Evolutionary conservation across 176 grass and related monocot genomes (phyloP), one percentile per base, ranked within the genome.

Genomic region (Bolboschoenus planiculmis): DNA sequence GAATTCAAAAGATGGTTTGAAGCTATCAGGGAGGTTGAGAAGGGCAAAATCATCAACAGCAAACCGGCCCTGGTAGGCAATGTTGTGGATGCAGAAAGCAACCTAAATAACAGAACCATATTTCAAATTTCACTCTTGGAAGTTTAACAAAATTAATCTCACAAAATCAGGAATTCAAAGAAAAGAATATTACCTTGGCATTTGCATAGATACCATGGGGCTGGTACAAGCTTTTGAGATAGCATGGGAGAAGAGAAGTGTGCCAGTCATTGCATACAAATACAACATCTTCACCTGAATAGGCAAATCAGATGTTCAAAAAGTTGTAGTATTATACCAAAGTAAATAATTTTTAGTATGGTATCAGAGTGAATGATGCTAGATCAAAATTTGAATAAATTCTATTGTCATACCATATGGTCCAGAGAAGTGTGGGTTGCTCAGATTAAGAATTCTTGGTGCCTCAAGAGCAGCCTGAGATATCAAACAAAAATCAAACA

Each of bases 221-320:
- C 72, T 91, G 83, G 79, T 94, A 98, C 67, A 88, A 87, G 73
- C 74, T 91, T 85, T 98, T 98, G 61, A 98, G 86, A 84, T 98
- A 98, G 89, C 85, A 87, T 7, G 87, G 78, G 5, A 98, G 83
- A 60, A 44, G 81, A 43, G 90, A 87, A n/a, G 92, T 93, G 86
- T 98, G 95, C 95, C 95, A 98, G 85, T 98, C 95, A 8, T 98
- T 98, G 85, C 90, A 92, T 53, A 98, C 88, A 44, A 98, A 98
- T 44, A 98, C 68, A 5, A 93, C 90, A 16, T 98, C 89, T 26
- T 98, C 95, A 7, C 95, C 95, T 98, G 67, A 18, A 84, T n/a
- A 4, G 56, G 81, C 24, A 79, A 79, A 46, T 0, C 5, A 82
- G 3, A 42, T 3, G 16, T 27, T 75, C 2, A 53, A 67, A 30